Conservation (phyloP, 345 rosid species). For the Gossypium anomalum region DNA sequence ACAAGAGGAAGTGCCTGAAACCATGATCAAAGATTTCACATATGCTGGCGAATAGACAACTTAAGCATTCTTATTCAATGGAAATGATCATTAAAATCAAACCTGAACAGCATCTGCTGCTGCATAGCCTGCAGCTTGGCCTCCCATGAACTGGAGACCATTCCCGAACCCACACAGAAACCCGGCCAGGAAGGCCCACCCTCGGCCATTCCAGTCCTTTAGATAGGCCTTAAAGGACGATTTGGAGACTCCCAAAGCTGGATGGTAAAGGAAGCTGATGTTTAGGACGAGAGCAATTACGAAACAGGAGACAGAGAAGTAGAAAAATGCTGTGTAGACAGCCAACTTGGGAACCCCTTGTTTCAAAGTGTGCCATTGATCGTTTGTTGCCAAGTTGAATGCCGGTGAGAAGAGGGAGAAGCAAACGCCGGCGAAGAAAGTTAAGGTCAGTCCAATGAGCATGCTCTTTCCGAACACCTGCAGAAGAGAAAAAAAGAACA, state of each 20-base stretch:
- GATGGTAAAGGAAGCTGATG: conserved; percentile 55
- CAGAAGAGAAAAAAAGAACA: conserved; percentile 3
- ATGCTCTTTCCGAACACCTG: conserved; percentile 72
- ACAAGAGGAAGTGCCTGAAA: conserved; percentile 88
- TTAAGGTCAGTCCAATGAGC: conserved; percentile 51
- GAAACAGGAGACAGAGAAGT: conserved; percentile 66
- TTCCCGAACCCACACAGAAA: conserved; percentile 44
- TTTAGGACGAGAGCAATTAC: conserved; percentile 52
- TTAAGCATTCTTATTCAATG: neutral
- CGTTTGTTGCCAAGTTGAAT: conserved; percentile 80
- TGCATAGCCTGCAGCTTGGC: conserved; percentile 90
- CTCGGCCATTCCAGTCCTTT: conserved; percentile 71
- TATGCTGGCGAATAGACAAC: neutral
- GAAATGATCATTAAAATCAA: neutral
- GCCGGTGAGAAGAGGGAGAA: conserved; percentile 82
- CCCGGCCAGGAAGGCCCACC: conserved; percentile 81
- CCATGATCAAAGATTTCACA: conserved; percentile 10
- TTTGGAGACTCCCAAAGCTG: conserved; percentile 51
- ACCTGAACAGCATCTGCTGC: conserved; percentile 83
- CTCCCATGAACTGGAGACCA: conserved; percentile 87
- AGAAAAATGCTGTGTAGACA: conserved; percentile 67
- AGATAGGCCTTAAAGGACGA: conserved; percentile 65
- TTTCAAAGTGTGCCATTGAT: conserved; percentile 71
- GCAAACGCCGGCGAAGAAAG: conserved; percentile 62
- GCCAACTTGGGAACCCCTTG: conserved; percentile 59